A percentile compares a stretch with the other conserved stretches of the same genome.
Evolutionary conservation across 2,329 filamentous ascomycete species (phyloP).

Genomic region (Chaetoscypha palmicola): DNA sequence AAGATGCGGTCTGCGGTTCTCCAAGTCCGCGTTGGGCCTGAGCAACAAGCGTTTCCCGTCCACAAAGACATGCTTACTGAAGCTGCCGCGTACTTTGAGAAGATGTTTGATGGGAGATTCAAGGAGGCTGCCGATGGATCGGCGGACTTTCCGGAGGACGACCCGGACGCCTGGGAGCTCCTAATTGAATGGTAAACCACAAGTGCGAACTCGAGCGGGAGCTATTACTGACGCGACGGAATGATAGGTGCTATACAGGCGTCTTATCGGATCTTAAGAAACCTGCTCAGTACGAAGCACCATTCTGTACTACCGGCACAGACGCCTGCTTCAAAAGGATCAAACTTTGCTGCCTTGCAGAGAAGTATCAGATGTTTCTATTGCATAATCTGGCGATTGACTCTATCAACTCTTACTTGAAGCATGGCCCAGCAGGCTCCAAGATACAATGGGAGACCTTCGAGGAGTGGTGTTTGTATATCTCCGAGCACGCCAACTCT

Average conservation of each 20-base stretch:
- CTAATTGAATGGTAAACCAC: conserved; percentile 9
- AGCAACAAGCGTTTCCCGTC: conserved; percentile 3
- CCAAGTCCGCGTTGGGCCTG: no score
- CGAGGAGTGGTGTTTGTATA: no score
- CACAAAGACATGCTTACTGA: conserved; percentile 9
- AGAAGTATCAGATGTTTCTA: conserved; percentile 5
- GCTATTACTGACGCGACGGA: no score
- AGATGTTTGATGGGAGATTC: conserved; percentile 6
- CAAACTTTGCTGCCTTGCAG: conserved; percentile 8
- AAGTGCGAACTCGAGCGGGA: no score
- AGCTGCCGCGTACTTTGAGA: conserved; percentile 9
- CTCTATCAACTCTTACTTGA: conserved; percentile 1
- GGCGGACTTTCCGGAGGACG: conserved; percentile 5
- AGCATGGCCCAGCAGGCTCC: background rate
- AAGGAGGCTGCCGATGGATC: background rate
- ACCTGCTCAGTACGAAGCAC: background rate
- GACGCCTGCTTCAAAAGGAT: conserved; percentile 1
- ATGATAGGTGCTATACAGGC: conserved; percentile 4
- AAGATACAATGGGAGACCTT: background rate
- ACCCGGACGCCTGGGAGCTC: conserved; percentile 1
- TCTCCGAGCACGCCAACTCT: no score
- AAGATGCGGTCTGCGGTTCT: no score
- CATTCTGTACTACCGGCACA: background rate
- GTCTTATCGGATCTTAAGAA: background rate
- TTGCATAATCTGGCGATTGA: conserved; percentile 7